A percentile compares a stretch with the other conserved stretches of the same genome.
Evolutionary conservation across 2,329 filamentous ascomycete species (phyloP).

Genomic region (Harringtonia aguacate): DNA sequence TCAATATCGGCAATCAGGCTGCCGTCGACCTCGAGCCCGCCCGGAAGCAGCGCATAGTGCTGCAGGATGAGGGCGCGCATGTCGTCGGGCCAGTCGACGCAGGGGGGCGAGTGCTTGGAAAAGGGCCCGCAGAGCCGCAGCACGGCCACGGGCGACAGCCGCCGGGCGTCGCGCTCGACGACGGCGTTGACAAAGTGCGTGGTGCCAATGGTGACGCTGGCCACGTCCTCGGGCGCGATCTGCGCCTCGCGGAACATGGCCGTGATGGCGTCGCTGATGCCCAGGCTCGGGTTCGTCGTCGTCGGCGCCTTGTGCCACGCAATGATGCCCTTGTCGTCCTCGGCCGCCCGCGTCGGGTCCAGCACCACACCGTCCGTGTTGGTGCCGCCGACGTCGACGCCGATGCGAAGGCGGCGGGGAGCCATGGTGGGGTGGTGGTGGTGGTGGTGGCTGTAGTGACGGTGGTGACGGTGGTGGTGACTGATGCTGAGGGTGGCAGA

Average conservation of each 20-base stretch:
- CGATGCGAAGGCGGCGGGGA: conserved; percentile 23
- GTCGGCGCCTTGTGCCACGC: conserved; percentile 40
- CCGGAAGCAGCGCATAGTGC: conserved; percentile 33
- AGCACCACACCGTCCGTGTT: conserved; percentile 44
- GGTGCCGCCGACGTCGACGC: conserved; percentile 36
- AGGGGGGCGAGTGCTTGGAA: conserved; percentile 37
- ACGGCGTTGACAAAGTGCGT: conserved; percentile 52
- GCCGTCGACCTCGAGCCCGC: conserved; percentile 42
- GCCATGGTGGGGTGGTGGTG: background rate
- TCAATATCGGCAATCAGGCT: conserved; percentile 33
- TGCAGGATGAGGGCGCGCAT: conserved; percentile 35
- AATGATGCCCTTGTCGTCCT: conserved; percentile 29
- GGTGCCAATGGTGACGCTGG: conserved; percentile 39
- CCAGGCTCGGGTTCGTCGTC: conserved; percentile 33
- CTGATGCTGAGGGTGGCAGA: too few relatives aligned
- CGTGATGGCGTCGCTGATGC: conserved; percentile 33
- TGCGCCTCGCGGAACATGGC: conserved; percentile 27
- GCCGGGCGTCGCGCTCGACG: conserved; percentile 37
- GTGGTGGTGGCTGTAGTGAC: background rate
- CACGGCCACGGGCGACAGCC: conserved; percentile 40
- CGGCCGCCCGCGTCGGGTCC: conserved; percentile 26
- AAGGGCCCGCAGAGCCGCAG: conserved; percentile 44
- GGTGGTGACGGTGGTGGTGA: background rate
- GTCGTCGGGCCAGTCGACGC: conserved; percentile 41
- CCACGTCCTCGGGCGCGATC: conserved; percentile 26